phyloP scores from a whole-genome alignment of 2,329 filamentous ascomycete genomes.

The Nigrograna mackinnonii region DNA sequence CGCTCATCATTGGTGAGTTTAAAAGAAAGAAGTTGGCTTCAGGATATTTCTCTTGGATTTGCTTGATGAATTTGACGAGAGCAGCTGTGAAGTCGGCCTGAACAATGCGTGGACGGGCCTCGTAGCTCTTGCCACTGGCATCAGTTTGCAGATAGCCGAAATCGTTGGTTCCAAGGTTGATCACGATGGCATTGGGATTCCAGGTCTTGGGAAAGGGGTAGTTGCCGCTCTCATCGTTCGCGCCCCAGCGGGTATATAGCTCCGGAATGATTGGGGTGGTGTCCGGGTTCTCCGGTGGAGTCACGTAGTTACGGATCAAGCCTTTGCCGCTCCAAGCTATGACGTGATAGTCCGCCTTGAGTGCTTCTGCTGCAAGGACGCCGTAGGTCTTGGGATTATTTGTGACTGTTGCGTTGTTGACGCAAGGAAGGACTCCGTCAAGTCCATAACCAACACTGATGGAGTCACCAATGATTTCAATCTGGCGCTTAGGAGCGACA shows the following conservation, averaged over 20 bases:
- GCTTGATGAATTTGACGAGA: conserved; percentile 28
- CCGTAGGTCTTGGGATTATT: conserved; percentile 48
- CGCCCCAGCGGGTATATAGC: conserved; percentile 48
- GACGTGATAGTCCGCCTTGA: conserved; percentile 48
- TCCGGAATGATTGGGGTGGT: conserved; percentile 42
- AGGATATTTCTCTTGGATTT: conserved; percentile 40
- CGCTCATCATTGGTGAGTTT: conserved; percentile 44
- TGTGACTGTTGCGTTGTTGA: conserved; percentile 43
- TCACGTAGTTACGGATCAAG: conserved; percentile 44
- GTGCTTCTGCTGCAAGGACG: conserved; percentile 45
- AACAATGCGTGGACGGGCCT: neutral
- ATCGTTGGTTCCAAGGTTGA: conserved; percentile 52
- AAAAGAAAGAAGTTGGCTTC: conserved; percentile 46
- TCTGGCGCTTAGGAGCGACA: conserved; percentile 33
- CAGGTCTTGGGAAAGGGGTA: conserved; percentile 42
- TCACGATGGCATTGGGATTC: conserved; percentile 43
- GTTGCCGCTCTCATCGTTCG: conserved; percentile 42
- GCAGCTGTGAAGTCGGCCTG: neutral
- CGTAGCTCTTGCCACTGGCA: too few species aligned
- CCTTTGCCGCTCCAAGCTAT: conserved; percentile 52
- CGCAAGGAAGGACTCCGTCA: conserved; percentile 45
- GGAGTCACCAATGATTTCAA: conserved; percentile 52
- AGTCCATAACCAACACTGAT: conserved; percentile 51
- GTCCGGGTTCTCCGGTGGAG: conserved; percentile 25
- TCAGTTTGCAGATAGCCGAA: conserved; percentile 40